These are phyloP conservation scores for Homolaphlyctis polyrhiza DNA, from an alignment of 371 early-diverging fungal genomes.

Conservation along the genomic window DNA sequence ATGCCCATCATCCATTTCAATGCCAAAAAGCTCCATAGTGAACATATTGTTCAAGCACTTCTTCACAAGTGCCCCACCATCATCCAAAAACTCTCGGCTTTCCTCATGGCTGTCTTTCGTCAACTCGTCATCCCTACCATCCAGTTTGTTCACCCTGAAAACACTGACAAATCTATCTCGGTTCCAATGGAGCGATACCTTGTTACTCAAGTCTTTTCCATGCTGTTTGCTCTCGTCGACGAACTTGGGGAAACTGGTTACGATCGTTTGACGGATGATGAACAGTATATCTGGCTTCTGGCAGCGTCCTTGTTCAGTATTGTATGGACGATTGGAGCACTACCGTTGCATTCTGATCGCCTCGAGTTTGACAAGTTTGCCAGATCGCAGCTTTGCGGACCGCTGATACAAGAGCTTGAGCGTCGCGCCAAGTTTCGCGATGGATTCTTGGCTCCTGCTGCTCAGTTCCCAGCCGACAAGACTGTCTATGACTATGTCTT, in stretches of 20 bases:
- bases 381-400: not conserved
- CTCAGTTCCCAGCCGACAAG: constrained; percentile 3
- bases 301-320: constrained; percentile 10
- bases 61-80: not conserved
- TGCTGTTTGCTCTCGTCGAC: constrained; percentile 11
- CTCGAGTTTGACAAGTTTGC: constrained; percentile 13
- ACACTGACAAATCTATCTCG: not conserved
- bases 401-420: constrained; percentile 1
- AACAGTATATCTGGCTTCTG: constrained; percentile 20
- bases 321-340: constrained; percentile 17
- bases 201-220: not conserved
- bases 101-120: not conserved
- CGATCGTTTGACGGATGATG: constrained; percentile 13
- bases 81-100: not conserved
- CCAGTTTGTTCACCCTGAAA: not conserved
- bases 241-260: constrained; percentile 15
- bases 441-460: not conserved
- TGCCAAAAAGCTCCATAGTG: not conserved
- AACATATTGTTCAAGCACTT: not conserved
- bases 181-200: not conserved
- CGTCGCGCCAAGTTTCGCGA: not conserved
- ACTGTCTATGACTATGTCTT: constrained; percentile 22
- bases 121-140: not conserved
- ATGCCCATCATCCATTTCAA: not conserved
- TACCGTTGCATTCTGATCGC: not conserved